Base-by-base conservation (phyloP, 2,329 filamentous ascomycete species). In the Albophoma yamanashiensis region DNA sequence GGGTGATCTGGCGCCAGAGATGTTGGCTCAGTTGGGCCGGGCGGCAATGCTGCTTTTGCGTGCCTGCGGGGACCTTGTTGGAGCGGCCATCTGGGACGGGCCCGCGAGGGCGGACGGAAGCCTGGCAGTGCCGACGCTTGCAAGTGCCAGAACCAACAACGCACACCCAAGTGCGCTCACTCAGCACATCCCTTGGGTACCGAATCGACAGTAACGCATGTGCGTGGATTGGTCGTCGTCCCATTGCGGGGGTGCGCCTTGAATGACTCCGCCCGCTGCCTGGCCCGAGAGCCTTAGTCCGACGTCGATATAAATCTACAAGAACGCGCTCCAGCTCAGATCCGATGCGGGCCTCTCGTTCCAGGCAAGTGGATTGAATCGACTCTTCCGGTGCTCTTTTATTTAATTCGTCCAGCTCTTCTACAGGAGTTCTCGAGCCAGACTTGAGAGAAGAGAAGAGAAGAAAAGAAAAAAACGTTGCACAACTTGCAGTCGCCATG, bases 401-500 rank as follows among this genome's bases (percentile, higher is more conserved):
- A 15, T 2, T 53, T 15, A 2, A 9, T 2, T 31, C 55, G 57
- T n/a, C 38, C 36, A 34, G 15, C 27, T 53, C n/a, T 31, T 36
- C 12, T 55, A 38, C 38, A 39, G 27, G 25, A 20, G 22, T 8
- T n/a, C 57, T 58, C 31, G 31, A 31, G 31, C 50, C 50, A 53
- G 6, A 14, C 34, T 20, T 22, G 27, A 31, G 27, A 31, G n/a
- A n/a, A n/a, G n/a, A n/a, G n/a, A n/a, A n/a, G n/a, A n/a, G n/a
- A n/a, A n/a, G n/a, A n/a, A n/a, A 31, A 31, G 5, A 31, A 31
- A 53, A 9, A 53, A 2, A 12, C 3, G 22, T 4, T 12, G 4
- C 50, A 36, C 34, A 36, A 20, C 50, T 36, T 53, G 50, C 34
- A 31, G 17, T 36, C 53, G 63, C 56, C 56, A 73, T 75, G 73